These are phyloP conservation scores for Solanum appendiculatum DNA, from an alignment of 257 asterid genomes.

Conservation along the genomic window DNA sequence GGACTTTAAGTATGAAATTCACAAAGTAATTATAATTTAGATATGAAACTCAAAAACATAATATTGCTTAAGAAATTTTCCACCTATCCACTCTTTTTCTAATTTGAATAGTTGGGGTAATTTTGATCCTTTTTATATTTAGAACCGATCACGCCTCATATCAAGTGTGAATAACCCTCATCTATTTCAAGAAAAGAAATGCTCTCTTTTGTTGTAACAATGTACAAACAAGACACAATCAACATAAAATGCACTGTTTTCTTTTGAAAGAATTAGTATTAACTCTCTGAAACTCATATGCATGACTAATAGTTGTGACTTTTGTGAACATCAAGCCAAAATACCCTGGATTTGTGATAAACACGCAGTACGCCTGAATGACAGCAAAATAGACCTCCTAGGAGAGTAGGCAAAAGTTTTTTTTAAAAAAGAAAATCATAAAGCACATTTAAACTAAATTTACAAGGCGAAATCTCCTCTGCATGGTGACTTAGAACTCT, in stretches of 20 bases:
- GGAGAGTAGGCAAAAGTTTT: not conserved
- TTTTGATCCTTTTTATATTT: not conserved
- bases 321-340: not conserved
- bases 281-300: not conserved
- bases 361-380: not conserved
- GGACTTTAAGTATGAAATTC: not conserved
- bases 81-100: not conserved
- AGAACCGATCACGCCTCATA: not conserved
- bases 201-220: not conserved
- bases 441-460: not conserved
- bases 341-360: not conserved
- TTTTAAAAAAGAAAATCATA: not conserved
- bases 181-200: not conserved
- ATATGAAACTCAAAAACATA: too few relatives aligned
- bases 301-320: not conserved
- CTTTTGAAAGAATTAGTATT: not conserved
- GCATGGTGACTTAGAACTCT: not conserved
- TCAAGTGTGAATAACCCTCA: not conserved
- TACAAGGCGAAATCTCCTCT: not conserved
- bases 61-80: not conserved
- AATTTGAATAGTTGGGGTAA: not conserved
- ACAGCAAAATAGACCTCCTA: not conserved
- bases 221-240: not conserved
- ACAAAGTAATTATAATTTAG: not conserved
- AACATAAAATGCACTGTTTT: not conserved